phyloP scores from a whole-genome alignment of 257 asterid species.

The Primulina tabacum region DNA sequence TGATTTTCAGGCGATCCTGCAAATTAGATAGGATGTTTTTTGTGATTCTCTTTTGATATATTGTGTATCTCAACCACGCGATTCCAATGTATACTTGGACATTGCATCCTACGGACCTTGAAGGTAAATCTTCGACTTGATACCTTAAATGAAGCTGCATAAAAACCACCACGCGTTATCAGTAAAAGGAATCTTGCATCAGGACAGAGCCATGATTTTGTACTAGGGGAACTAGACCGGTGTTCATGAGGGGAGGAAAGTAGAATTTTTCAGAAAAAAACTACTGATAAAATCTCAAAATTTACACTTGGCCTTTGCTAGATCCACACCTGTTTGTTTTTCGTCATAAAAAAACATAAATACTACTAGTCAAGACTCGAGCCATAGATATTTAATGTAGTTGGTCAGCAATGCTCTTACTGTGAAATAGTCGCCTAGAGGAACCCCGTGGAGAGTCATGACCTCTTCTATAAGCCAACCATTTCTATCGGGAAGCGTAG shows the following conservation, averaged over 20 bases:
- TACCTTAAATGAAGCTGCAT: not conserved
- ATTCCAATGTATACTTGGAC: not conserved
- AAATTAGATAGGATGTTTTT: not conserved
- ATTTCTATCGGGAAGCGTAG: slow-evolving; percentile 52
- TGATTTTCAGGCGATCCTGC: not conserved
- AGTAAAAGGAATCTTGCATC: not conserved
- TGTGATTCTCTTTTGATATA: not conserved
- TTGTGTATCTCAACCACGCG: not conserved
- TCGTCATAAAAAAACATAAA: too few species aligned
- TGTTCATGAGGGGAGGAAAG: too few species aligned
- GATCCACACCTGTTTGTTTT: too few species aligned
- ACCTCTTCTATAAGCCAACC: slow-evolving; percentile 96
- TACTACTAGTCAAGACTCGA: too few species aligned
- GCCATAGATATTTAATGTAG: too few species aligned
- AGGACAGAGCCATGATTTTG: too few species aligned
- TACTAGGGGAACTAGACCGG: too few species aligned
- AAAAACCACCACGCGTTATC: not conserved
- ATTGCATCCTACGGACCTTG: not conserved
- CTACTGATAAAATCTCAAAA: too few species aligned
- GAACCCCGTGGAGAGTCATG: slow-evolving; percentile 95
- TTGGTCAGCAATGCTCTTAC: slow-evolving; percentile 36
- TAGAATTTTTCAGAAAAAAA: too few species aligned
- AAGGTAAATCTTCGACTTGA: not conserved
- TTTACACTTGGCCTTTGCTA: too few species aligned
- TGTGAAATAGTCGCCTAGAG: slow-evolving; percentile 87